Conservation (phyloP, 2,329 filamentous ascomycete genomes). For the Alternaria alternata region DNA sequence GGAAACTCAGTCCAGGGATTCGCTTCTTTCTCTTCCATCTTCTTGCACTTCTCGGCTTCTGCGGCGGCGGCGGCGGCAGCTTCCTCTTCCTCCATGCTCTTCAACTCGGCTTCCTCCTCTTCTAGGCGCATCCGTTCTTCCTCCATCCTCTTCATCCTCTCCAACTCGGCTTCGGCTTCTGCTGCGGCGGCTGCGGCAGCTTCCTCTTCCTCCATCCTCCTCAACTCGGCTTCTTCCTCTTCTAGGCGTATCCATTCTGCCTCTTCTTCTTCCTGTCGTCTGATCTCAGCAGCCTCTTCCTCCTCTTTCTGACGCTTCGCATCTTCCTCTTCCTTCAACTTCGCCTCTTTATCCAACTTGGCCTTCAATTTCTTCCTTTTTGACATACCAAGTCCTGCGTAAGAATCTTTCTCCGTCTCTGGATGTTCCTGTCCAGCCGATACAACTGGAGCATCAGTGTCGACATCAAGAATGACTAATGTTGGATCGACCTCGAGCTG, state of each 20-base stretch:
- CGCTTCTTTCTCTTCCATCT: neutral
- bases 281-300: constrained; percentile 30
- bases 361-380: constrained; percentile 42
- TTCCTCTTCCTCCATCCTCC: constrained; percentile 33
- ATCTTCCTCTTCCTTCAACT: constrained; percentile 24
- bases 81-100: constrained; percentile 33
- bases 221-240: constrained; percentile 23
- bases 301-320: constrained; percentile 29
- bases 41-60: constrained; percentile 23
- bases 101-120: constrained; percentile 22
- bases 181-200: constrained; percentile 2
- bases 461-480: neutral
- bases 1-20: fast-evolving
- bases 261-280: constrained; percentile 32
- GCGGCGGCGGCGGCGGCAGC: neutral
- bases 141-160: constrained; percentile 35
- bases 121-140: constrained; percentile 32
- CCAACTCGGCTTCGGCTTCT: constrained; percentile 29
- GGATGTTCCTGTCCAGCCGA: fast-evolving
- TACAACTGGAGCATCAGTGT: neutral
- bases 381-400: too few relatives aligned
- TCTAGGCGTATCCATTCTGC: constrained; percentile 32
- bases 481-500: neutral
- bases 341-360: constrained; percentile 46
- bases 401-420: constrained; percentile 50